Conservation (phyloP, 768 basidiomycete species). For the Phanerochaete sordida region DNA sequence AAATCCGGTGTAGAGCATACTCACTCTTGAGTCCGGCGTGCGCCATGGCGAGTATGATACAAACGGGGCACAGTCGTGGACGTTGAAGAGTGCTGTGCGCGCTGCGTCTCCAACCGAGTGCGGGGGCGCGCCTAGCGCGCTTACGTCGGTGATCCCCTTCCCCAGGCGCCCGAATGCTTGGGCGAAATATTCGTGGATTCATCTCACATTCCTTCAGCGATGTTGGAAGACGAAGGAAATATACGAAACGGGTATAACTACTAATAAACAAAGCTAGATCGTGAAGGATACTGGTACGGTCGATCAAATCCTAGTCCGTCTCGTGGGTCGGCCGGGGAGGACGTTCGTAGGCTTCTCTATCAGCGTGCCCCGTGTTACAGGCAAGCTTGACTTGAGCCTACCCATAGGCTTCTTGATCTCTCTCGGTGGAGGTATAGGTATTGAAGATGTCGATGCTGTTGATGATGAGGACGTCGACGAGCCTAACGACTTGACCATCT, state of each 20-base stretch:
- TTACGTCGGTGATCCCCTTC: background rate
- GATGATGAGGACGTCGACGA: conserved; percentile 38
- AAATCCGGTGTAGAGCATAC: background rate
- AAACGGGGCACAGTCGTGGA: background rate
- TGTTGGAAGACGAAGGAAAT: background rate
- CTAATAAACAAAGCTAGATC: conserved; percentile 9
- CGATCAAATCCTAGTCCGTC: conserved; percentile 4
- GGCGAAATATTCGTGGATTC: no score
- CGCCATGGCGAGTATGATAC: conserved; percentile 18
- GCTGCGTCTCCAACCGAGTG: background rate
- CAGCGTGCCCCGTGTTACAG: conserved; percentile 25
- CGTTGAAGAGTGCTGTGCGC: background rate
- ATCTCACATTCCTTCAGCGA: no score
- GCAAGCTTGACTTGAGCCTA: conserved; percentile 17
- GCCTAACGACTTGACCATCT: conserved; percentile 27
- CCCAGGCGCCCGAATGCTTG: background rate
- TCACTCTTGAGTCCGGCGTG: conserved; percentile 28
- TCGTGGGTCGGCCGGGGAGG: conserved; percentile 9
- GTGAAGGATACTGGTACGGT: background rate
- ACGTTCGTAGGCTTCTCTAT: conserved; percentile 34
- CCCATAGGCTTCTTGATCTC: conserved; percentile 16
- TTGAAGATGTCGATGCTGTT: background rate
- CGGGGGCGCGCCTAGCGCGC: background rate
- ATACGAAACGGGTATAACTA: background rate
- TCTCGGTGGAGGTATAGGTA: conserved; percentile 11